phyloP scores from a whole-genome alignment of 768 basidiomycete species.

The Scleroderma citrinum region DNA sequence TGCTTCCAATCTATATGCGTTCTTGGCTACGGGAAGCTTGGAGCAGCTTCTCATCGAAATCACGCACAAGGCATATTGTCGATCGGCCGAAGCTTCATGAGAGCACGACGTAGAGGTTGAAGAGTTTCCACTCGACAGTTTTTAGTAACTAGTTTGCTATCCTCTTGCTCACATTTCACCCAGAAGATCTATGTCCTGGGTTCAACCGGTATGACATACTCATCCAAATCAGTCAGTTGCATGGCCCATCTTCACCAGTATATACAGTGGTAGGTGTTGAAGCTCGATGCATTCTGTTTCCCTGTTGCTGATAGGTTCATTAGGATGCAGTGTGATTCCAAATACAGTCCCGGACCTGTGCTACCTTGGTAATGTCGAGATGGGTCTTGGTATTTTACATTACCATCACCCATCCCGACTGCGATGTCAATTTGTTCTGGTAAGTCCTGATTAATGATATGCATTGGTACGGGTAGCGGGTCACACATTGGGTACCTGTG shows the following conservation, averaged over 20 bases:
- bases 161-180: background rate
- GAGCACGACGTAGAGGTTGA: conserved; percentile 36
- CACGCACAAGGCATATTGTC: background rate
- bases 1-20: background rate
- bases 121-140: conserved; percentile 22
- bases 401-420: conserved; percentile 27
- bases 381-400: conserved; percentile 19
- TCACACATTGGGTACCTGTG: too few species aligned
- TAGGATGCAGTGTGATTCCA: conserved; percentile 28
- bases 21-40: background rate
- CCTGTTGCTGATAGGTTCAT: conserved; percentile 12
- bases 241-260: background rate
- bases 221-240: background rate
- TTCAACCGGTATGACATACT: background rate
- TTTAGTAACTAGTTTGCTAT: too few species aligned
- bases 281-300: too few species aligned
- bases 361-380: conserved; percentile 36
- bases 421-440: conserved; percentile 20
- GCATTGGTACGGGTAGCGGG: too few species aligned
- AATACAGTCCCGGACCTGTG: conserved; percentile 28
- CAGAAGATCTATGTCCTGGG: background rate
- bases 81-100: conserved; percentile 26
- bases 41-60: background rate
- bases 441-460: conserved; percentile 8
- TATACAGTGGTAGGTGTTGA: too few species aligned